Conservation (phyloP, 495 filamentous ascomycete genomes). For the Penicillium pancosmium region DNA sequence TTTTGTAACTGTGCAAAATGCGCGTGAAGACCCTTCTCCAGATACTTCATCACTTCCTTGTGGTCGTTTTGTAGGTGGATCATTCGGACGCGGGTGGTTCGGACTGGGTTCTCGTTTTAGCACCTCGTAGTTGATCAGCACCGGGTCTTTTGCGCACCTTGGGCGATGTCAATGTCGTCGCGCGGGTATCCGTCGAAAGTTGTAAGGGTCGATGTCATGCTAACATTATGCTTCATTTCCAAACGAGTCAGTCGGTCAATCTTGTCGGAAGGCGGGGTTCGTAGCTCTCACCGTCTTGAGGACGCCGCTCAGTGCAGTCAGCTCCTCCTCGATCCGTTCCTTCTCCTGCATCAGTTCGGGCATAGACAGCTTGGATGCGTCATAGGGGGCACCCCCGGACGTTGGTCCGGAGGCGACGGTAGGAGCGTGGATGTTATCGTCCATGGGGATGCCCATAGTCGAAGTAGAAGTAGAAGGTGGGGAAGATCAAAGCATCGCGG, state of each 20-base stretch:
- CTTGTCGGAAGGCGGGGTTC: slow-evolving; percentile 1
- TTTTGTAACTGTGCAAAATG: slow-evolving; percentile 56
- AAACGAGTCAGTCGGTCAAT: slow-evolving; percentile 9
- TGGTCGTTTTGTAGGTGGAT: slow-evolving; percentile 91
- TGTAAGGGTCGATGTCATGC: slow-evolving; percentile 86
- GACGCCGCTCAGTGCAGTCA: slow-evolving; percentile 80
- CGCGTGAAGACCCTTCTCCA: slow-evolving; percentile 82
- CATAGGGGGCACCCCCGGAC: slow-evolving; percentile 55
- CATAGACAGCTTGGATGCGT: slow-evolving; percentile 63
- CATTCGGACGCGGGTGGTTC: slow-evolving; percentile 86
- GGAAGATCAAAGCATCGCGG: slow-evolving; percentile 17
- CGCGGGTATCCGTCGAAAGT: slow-evolving; percentile 94
- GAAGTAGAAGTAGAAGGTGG: slow-evolving; percentile 15
- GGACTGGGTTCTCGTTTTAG: slow-evolving; percentile 58
- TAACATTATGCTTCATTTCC: slow-evolving; percentile 75
- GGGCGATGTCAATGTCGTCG: slow-evolving; percentile 91
- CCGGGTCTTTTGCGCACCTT: slow-evolving; percentile 62
- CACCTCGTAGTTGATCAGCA: not conserved
- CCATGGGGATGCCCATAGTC: slow-evolving; percentile 58
- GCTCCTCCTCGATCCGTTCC: slow-evolving; percentile 79
- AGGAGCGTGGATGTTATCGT: slow-evolving; percentile 70
- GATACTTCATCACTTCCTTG: slow-evolving; percentile 78
- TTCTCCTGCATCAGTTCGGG: slow-evolving; percentile 70
- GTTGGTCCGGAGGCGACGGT: slow-evolving; percentile 75
- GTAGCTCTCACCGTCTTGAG: slow-evolving; percentile 73